Evolutionary conservation across 192 early-diverging fungal genomes (phyloP), one percentile per base, ranked within the genome.

Genomic region (Diversispora eburnea): DNA sequence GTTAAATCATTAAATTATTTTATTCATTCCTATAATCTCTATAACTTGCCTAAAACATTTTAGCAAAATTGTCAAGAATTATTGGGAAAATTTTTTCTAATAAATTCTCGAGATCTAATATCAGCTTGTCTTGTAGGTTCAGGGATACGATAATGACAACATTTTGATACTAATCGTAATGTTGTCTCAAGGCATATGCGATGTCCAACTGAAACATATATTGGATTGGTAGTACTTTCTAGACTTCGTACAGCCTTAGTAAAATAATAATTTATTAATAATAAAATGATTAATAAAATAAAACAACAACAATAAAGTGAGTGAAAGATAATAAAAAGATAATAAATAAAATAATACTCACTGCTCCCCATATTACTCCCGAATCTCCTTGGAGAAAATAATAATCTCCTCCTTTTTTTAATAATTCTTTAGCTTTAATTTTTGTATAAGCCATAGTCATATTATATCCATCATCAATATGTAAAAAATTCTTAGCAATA

Each of bases 111-210:
- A 41, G 88, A 88, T 51, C 81, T 70, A 59, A 81, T 51, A 81
- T 98, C 96, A n/a, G 95, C 96, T 49, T 85, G 79, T 6, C 95
- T 87, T 70, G 97, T 94, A 5, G 96, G 96, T 76, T 98, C 96
- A 0, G 95, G 94, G 5, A 96, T 84, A 5, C 94, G 81, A 81
- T 83, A 88, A 9, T 76, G 61, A 33, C 87, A 90, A 64, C 89
- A 91, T 12, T 76, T 77, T 13, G 85, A 62, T 3, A 89, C 88
- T n/a, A 98, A 54, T 0, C 75, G 71, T 22, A 96, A 85, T 0
- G 95, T 90, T 8, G 91, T 92, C 1, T 78, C 78, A 46, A 94
- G 72, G 19, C 84, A 84, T 54, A 97, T 81, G 3, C 85, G 78
- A 79, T 98, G 96, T 5, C 96, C 96, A 15, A 84, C 68, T 10